Conservation (phyloP, 2,329 filamentous ascomycete genomes). For the Xylariaceae sp. region DNA sequence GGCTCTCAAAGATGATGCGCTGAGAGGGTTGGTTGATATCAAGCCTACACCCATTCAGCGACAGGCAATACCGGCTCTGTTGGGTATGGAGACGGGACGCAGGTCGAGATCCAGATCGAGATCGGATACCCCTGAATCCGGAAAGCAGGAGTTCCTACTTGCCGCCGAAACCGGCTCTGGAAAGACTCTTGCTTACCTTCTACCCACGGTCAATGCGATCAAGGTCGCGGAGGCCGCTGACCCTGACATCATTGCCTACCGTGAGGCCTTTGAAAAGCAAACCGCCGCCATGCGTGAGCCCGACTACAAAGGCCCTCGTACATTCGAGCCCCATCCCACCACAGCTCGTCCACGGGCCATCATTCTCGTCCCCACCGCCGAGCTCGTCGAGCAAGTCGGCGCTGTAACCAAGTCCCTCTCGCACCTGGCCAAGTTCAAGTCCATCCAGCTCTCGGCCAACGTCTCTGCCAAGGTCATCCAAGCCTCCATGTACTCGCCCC, state of each 20-base stretch:
- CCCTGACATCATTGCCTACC: conserved; percentile 51
- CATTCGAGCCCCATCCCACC: conserved; percentile 65
- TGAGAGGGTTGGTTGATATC: conserved; percentile 69
- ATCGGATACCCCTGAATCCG: conserved; percentile 28
- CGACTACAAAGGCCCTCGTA: conserved; percentile 54
- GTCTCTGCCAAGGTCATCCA: conserved; percentile 75
- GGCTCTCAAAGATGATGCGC: conserved; percentile 65
- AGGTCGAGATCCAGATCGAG: conserved; percentile 21
- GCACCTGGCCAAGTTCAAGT: conserved; percentile 81
- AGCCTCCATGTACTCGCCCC: conserved; percentile 72
- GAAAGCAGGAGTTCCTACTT: conserved; percentile 62
- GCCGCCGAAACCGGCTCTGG: conserved; percentile 96
- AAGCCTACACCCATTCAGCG: conserved; percentile 84
- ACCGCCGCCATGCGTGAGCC: conserved; percentile 50
- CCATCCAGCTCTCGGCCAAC: conserved; percentile 73
- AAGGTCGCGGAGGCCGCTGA: conserved; percentile 69
- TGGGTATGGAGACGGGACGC: conserved; percentile 50
- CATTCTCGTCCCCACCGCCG: conserved; percentile 85
- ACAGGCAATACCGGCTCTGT: conserved; percentile 76
- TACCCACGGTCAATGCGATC: conserved; percentile 78
- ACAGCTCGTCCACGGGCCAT: conserved; percentile 77
- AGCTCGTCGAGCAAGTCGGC: conserved; percentile 85
- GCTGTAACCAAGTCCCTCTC: conserved; percentile 74
- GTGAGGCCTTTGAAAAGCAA: conserved; percentile 50
- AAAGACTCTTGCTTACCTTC: conserved; percentile 88